Evolutionary conservation across 2,329 filamentous ascomycete species (phyloP).

Genomic region (Ophiocordyceps camponoti-rufipedis): DNA sequence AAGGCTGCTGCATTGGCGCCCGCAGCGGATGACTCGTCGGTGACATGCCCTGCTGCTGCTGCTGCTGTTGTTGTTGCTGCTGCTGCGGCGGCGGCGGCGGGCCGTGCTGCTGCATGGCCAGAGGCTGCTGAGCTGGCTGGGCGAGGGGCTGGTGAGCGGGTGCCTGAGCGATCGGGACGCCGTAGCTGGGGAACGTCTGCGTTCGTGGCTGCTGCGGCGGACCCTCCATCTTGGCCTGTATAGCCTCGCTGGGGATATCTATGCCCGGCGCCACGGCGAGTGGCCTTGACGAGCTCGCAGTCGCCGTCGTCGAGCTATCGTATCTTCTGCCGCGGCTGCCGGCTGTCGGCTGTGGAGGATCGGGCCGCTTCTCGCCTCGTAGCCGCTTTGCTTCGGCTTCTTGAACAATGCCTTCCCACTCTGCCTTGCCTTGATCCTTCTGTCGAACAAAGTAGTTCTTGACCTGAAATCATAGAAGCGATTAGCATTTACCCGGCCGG

Average conservation of each 20-base stretch:
- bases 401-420: constrained; percentile 40
- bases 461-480: constrained; percentile 23
- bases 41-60: constrained; percentile 26
- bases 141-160: constrained; percentile 8
- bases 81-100: constrained; percentile 17
- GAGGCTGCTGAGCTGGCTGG: constrained; percentile 10
- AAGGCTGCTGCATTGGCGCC: constrained; percentile 19
- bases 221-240: constrained; percentile 26
- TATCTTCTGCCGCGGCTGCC: constrained; percentile 31
- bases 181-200: constrained; percentile 23
- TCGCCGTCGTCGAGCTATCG: constrained; percentile 16
- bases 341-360: constrained; percentile 37
- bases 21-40: constrained; percentile 23
- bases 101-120: constrained; percentile 15
- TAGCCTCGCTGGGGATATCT: constrained; percentile 26
- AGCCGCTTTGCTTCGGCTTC: constrained; percentile 39
- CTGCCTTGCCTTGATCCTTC: constrained; percentile 37
- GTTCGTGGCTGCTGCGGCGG: constrained; percentile 12
- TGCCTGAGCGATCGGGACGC: constrained; percentile 27
- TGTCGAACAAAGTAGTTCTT: constrained; percentile 51
- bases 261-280: constrained; percentile 26
- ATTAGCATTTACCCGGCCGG: constrained; percentile 2
- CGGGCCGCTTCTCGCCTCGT: constrained; percentile 39
- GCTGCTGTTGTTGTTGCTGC: constrained; percentile 20
- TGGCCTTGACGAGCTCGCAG: constrained; percentile 14